phyloP scores from a whole-genome alignment of 2,329 filamentous ascomycete genomes.

The Lachnellula cervina region DNA sequence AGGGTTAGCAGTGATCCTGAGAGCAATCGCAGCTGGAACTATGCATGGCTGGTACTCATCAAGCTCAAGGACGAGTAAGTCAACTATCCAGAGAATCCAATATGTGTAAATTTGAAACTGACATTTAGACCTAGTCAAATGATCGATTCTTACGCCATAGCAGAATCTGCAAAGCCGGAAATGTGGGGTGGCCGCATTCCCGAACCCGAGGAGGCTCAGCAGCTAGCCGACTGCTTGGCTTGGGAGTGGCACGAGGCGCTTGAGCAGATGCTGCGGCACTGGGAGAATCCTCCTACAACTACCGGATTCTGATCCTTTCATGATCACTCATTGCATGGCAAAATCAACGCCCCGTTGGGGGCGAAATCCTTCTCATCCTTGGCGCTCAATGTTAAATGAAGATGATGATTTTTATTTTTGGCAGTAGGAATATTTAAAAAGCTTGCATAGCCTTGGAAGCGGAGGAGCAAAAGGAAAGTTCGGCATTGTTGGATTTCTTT shows the following conservation, averaged over 20 bases:
- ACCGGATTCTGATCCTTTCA: slow-evolving; percentile 42
- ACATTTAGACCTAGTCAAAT: slow-evolving; percentile 43
- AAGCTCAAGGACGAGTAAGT: slow-evolving; percentile 63
- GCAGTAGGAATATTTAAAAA: neutral
- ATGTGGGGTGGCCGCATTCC: slow-evolving; percentile 66
- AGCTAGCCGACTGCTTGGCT: slow-evolving; percentile 58
- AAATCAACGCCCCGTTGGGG: neutral
- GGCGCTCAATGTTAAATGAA: neutral
- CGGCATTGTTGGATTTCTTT: neutral
- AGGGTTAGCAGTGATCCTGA: slow-evolving; percentile 59
- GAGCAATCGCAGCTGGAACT: slow-evolving; percentile 69
- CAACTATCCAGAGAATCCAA: neutral
- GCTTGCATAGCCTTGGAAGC: neutral
- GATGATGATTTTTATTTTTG: neutral
- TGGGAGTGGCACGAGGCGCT: slow-evolving; percentile 64
- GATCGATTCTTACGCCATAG: slow-evolving; percentile 54
- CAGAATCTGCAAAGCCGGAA: slow-evolving; percentile 56
- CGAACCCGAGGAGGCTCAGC: slow-evolving; percentile 48
- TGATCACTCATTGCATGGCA: neutral
- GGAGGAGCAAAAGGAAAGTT: neutral
- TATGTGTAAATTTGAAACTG: neutral
- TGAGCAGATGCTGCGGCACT: slow-evolving; percentile 63
- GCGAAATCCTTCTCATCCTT: neutral
- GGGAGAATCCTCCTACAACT: slow-evolving; percentile 57
- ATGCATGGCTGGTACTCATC: slow-evolving; percentile 65